phyloP scores from a whole-genome alignment of 139 green algal genomes.

The Coccomyxa sp. region DNA sequence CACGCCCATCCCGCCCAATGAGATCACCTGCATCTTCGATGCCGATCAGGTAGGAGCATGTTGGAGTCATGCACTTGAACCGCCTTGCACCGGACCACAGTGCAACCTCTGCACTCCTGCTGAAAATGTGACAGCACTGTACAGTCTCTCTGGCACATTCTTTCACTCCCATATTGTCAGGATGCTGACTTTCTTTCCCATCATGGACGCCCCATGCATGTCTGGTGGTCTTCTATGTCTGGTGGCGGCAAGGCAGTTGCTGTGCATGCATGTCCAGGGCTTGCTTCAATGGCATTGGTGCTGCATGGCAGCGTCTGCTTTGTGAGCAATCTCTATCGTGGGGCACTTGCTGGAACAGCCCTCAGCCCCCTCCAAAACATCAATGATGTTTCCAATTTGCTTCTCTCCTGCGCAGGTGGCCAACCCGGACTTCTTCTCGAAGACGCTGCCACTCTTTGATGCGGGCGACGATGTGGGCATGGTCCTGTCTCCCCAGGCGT shows the following conservation, averaged over 20 bases:
- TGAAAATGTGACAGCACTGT: too few species aligned
- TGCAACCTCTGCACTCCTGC: too few species aligned
- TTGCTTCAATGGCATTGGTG: too few species aligned
- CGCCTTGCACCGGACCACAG: too few species aligned
- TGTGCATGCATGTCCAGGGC: too few species aligned
- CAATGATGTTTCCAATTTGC: not conserved
- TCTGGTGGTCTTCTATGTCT: too few species aligned
- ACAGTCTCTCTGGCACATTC: too few species aligned
- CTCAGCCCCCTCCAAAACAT: too few species aligned
- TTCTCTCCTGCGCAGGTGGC: slow-evolving; percentile 8
- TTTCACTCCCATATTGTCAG: too few species aligned
- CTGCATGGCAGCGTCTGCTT: not conserved
- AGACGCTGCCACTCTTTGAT: slow-evolving; percentile 29
- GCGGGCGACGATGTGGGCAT: slow-evolving; percentile 54
- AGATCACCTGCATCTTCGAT: slow-evolving; percentile 76
- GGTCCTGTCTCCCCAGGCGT: slow-evolving; percentile 61
- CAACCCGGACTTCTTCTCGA: slow-evolving; percentile 27
- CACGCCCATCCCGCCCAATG: slow-evolving; percentile 41
- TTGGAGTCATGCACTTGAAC: not conserved
- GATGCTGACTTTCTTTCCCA: too few species aligned
- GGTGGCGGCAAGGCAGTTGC: too few species aligned
- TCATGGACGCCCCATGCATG: too few species aligned
- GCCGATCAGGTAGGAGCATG: slow-evolving; percentile 52
- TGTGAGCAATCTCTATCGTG: not conserved
- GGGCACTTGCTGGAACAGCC: not conserved